These are phyloP conservation scores for Tetracladium setigerum DNA, from an alignment of 495 filamentous ascomycete species.

Conservation along the genomic window DNA sequence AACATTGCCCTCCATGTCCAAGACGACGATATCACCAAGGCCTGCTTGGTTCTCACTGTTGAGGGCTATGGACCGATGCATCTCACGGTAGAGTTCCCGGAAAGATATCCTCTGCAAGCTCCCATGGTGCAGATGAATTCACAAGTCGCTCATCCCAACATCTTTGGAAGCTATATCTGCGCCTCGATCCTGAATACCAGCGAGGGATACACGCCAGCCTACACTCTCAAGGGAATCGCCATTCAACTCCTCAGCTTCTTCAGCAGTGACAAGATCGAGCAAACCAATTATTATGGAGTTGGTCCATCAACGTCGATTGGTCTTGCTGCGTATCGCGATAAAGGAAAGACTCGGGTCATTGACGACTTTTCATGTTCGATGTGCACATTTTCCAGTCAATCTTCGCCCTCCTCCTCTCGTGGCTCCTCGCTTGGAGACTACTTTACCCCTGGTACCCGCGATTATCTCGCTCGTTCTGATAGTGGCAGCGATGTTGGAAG, in stretches of 20 bases:
- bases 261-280: conserved; percentile 41
- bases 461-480: too few species aligned
- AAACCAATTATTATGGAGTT: too few species aligned
- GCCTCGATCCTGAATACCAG: conserved; percentile 34
- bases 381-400: too few species aligned
- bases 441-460: too few species aligned
- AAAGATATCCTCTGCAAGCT: conserved; percentile 35
- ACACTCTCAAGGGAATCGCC: conserved; percentile 40
- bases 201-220: conserved; percentile 40
- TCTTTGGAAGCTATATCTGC: conserved; percentile 40
- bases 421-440: too few species aligned
- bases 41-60: conserved; percentile 34
- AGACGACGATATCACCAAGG: conserved; percentile 27
- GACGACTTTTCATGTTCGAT: too few species aligned
- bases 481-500: too few species aligned
- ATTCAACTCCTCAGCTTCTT: conserved; percentile 56
- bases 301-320: too few species aligned
- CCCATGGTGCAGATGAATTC: conserved; percentile 39
- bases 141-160: conserved; percentile 45
- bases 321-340: too few species aligned
- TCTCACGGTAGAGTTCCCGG: conserved; percentile 23
- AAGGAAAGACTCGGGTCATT: too few species aligned
- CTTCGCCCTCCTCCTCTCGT: too few species aligned
- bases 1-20: conserved; percentile 31
- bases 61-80: conserved; percentile 27